Base-by-base conservation (phyloP, 495 filamentous ascomycete genomes). In the Delitschia confertaspora region DNA sequence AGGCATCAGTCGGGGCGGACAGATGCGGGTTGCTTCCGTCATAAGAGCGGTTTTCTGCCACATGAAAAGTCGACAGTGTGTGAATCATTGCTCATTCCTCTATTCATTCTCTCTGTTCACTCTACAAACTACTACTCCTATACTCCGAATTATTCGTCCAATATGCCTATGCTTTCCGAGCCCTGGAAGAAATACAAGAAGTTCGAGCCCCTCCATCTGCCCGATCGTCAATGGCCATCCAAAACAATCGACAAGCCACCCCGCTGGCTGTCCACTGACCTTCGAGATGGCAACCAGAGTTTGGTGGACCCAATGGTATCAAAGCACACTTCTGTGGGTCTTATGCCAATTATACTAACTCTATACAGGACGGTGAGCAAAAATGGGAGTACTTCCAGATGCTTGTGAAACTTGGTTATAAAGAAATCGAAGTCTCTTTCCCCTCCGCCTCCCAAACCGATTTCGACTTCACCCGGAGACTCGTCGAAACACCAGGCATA, bases 381-480 rank as follows among this genome's bases (percentile, higher is more conserved):
- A 98, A 98, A 73, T 91, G 78, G 74, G 66, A 71, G 47, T 96
- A 91, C 69, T 98, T 98, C 71, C 75, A 83, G 64, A 94, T 94
- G 87, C 75, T 98, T 23, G 78, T 83, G 50, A 78, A 85, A 50
- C 79, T 95, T 35, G 91, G 91, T 48, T 96, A 95, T 71, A 96
- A 95, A 65, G 91, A 98, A 65, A 94, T 98, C 53, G 91, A 98
- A 63, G 81, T 95, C 8, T 93, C 88, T 1, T 96, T 94, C 66
- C 91, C 91, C 24, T 93, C 88, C 4, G 84, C 89, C 14, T 93
- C 85, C 20, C 80, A 93, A 64, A 93, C 80, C 55, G 91, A 96
- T 60, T 95, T 87, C 69, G 87, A 94, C 65, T 96, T 95, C 63
- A 95, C 88, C 21, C 78, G 85, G 37, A 78, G 82, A 46, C 69